Conservation (phyloP, 306 rosid species). For the Herpetospermum pedunculosum region DNA sequence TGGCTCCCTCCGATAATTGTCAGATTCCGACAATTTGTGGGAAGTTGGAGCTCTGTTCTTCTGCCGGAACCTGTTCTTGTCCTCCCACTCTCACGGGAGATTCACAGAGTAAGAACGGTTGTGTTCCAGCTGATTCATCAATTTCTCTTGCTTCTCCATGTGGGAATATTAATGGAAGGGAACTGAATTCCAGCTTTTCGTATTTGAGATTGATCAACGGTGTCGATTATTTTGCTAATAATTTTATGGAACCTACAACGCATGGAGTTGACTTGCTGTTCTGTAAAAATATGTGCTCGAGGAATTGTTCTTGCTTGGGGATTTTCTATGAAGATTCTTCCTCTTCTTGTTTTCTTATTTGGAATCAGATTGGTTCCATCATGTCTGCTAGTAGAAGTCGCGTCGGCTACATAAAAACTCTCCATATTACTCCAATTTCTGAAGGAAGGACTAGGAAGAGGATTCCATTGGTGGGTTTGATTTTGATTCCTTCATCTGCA, state of each 20-base stretch:
- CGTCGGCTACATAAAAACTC: conserved; percentile 49
- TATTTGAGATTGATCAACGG: conserved; percentile 39
- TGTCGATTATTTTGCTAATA: conserved; percentile 33
- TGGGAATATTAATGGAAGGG: conserved; percentile 22
- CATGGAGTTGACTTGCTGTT: conserved; percentile 29
- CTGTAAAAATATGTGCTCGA: conserved; percentile 54
- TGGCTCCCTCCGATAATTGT: conserved; percentile 46
- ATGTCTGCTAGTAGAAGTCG: conserved; percentile 14
- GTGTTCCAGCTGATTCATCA: conserved; percentile 47
- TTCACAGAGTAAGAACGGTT: conserved; percentile 32
- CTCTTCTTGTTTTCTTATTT: conserved; percentile 55
- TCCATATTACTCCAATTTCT: background rate
- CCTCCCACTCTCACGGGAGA: conserved; percentile 38
- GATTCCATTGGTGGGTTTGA: background rate
- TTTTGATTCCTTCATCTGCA: background rate
- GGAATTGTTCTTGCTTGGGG: conserved; percentile 73
- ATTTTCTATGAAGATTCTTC: conserved; percentile 39
- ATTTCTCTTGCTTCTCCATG: conserved; percentile 29
- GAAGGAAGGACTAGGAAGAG: background rate
- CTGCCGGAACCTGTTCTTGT: conserved; percentile 52
- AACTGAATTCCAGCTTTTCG: conserved; percentile 29
- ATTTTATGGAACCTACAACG: conserved; percentile 30
- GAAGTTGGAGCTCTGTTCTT: conserved; percentile 40
- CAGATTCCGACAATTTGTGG: conserved; percentile 56
- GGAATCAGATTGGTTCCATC: conserved; percentile 53